Conservation (phyloP, 176 grass and related monocot genomes). For the Zea luxurians region DNA sequence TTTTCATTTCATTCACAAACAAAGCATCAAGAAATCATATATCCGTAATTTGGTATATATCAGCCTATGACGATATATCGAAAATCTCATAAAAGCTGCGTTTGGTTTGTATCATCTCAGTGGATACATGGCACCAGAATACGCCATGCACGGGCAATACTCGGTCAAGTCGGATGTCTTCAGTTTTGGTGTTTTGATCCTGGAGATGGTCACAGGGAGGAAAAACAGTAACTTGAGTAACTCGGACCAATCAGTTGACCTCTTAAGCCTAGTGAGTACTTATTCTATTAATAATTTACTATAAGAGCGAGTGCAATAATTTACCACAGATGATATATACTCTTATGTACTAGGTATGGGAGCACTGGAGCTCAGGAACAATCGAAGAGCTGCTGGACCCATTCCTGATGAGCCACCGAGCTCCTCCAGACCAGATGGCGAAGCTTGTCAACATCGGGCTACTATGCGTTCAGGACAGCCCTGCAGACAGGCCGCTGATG, state of each 20-base stretch:
- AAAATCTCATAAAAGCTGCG: no score
- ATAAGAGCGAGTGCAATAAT: neutral
- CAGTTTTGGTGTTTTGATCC: constrained; percentile 54
- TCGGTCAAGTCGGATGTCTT: constrained; percentile 58
- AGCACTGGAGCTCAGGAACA: constrained; percentile 44
- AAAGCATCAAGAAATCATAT: no score
- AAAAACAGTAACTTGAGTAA: constrained; percentile 34
- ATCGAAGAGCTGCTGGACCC: constrained; percentile 43
- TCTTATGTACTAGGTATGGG: constrained; percentile 44
- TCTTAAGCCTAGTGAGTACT: constrained; percentile 50
- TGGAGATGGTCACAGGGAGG: constrained; percentile 61
- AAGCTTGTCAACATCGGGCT: constrained; percentile 52
- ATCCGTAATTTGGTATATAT: no score
- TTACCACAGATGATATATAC: neutral
- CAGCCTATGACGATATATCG: no score
- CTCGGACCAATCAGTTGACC: constrained; percentile 28
- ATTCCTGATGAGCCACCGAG: neutral
- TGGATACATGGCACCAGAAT: constrained; percentile 47
- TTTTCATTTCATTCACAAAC: no score
- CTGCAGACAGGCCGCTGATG: constrained; percentile 49
- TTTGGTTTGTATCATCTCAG: neutral
- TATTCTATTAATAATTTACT: no score
- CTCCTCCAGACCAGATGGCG: constrained; percentile 29
- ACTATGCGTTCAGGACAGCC: constrained; percentile 66
- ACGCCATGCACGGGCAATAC: constrained; percentile 59